These are phyloP conservation scores for Taphrina communis DNA, from an alignment of 1,139 yeast species.

Conservation along the genomic window DNA sequence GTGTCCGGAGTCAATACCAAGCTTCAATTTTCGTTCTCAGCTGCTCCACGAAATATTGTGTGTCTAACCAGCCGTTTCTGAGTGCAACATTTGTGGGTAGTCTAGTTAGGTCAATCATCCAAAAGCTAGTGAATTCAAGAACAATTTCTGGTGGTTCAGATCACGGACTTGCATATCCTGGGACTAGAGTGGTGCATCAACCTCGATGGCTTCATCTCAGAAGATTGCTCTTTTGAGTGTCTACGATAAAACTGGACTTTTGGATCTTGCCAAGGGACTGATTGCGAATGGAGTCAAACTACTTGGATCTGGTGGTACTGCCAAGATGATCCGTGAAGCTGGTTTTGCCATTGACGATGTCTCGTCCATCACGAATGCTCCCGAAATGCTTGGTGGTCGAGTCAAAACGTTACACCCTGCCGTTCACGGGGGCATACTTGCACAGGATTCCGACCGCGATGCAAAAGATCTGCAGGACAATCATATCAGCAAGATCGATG, in stretches of 20 bases:
- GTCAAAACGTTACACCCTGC: conserved; percentile 98
- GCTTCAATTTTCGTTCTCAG: conserved; percentile 1
- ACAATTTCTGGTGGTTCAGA: no score
- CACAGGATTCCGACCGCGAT: conserved; percentile 88
- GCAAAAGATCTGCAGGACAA: conserved; percentile 84
- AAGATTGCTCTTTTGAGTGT: conserved; percentile 82
- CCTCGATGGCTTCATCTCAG: conserved; percentile 22
- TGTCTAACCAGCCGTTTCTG: no score
- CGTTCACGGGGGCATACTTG: conserved; percentile 85
- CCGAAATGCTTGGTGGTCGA: conserved; percentile 98
- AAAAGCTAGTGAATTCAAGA: no score
- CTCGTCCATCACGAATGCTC: conserved; percentile 92
- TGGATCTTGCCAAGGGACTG: conserved; percentile 94
- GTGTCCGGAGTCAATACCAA: not conserved
- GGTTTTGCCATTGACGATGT: conserved; percentile 98
- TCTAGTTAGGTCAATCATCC: no score
- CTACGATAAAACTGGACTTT: conserved; percentile 93
- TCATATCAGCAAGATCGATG: conserved; percentile 93
- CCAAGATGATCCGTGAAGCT: conserved; percentile 90
- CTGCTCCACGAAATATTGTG: conserved; percentile 7
- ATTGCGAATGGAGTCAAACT: conserved; percentile 85
- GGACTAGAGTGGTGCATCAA: no score
- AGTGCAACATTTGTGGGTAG: no score
- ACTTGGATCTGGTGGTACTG: conserved; percentile 97
- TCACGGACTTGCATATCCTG: no score